These are phyloP conservation scores for Vitis rotundifolia DNA, from an alignment of 164 flowering plant species.

Conservation along the genomic window DNA sequence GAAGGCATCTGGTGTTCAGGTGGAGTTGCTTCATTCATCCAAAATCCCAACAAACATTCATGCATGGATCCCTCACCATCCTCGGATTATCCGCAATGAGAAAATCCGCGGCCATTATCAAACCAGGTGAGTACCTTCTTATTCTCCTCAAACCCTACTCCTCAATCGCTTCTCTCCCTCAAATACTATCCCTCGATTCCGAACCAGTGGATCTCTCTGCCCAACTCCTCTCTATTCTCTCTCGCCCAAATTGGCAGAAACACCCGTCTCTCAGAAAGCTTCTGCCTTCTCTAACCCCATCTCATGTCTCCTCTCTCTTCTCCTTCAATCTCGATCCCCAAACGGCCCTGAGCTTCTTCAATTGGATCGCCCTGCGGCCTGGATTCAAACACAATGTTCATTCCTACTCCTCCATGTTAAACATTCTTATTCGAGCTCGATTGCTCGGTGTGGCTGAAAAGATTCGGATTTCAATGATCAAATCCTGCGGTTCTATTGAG, in stretches of 20 bases:
- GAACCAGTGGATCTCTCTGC: conserved; percentile 20
- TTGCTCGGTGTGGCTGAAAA: conserved; percentile 41
- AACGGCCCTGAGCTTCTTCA: conserved; percentile 60
- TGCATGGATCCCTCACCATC: conserved; percentile 30
- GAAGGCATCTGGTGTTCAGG: too few species aligned
- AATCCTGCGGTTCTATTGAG: conserved; percentile 36
- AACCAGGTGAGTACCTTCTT: conserved; percentile 22
- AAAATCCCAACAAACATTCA: conserved; percentile 4
- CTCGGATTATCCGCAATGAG: conserved; percentile 28
- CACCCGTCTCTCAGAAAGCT: conserved; percentile 51
- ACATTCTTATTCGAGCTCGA: conserved; percentile 39
- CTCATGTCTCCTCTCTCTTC: conserved; percentile 50
- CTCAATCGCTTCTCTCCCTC: conserved; percentile 21
- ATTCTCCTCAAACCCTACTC: conserved; percentile 9
- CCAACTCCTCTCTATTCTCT: conserved; percentile 42
- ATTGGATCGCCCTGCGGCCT: conserved; percentile 45
- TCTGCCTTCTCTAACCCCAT: conserved; percentile 46
- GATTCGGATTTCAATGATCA: conserved; percentile 55
- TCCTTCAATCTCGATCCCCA: conserved; percentile 42
- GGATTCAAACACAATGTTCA: conserved; percentile 50
- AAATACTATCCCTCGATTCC: conserved; percentile 12
- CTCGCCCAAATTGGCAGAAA: conserved; percentile 55
- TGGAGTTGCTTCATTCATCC: not conserved
- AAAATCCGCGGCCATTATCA: conserved; percentile 26
- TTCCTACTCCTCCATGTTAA: conserved; percentile 44